Evolutionary conservation across 2,329 filamentous ascomycete species (phyloP).

Genomic region (Epichloe hybrida): DNA sequence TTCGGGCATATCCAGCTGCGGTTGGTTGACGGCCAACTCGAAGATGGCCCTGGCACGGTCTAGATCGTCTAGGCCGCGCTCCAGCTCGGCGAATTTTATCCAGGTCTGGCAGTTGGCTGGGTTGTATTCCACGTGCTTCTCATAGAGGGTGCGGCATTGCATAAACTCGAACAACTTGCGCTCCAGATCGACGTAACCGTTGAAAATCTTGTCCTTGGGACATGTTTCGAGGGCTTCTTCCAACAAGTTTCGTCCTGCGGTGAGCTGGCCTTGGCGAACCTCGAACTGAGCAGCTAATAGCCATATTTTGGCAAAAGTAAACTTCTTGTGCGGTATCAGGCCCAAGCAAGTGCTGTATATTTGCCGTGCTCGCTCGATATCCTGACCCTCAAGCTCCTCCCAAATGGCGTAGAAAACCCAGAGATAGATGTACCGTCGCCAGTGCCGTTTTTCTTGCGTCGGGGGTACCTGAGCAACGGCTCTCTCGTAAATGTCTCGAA

Average conservation of each 20-base stretch:
- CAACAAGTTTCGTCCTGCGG: constrained; percentile 72
- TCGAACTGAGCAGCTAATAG: constrained; percentile 88
- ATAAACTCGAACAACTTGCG: constrained; percentile 89
- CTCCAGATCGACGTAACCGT: constrained; percentile 85
- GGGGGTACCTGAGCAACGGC: constrained; percentile 93
- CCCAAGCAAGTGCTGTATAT: constrained; percentile 84
- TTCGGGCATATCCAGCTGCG: constrained; percentile 89
- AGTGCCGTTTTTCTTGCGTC: constrained; percentile 91
- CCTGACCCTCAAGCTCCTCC: constrained; percentile 78
- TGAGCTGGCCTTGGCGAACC: constrained; percentile 70
- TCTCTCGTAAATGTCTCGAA: constrained; percentile 87
- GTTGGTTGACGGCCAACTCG: constrained; percentile 74
- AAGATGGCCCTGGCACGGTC: constrained; percentile 84
- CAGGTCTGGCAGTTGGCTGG: constrained; percentile 81
- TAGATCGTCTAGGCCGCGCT: constrained; percentile 79
- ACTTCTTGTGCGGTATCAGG: constrained; percentile 86
- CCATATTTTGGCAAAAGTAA: constrained; percentile 97
- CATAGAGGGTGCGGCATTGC: constrained; percentile 79
- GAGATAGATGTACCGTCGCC: constrained; percentile 92
- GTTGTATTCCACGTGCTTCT: constrained; percentile 91
- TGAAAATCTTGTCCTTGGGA: constrained; percentile 91
- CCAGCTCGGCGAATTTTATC: constrained; percentile 92
- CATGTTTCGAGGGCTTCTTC: constrained; percentile 87
- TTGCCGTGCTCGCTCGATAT: constrained; percentile 66
- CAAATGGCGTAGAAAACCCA: constrained; percentile 97